A percentile compares a stretch with the other conserved stretches of the same genome.
These are phyloP conservation scores for Carex littledalei DNA, from an alignment of 176 grass and related monocot species.

Conservation along the genomic window DNA sequence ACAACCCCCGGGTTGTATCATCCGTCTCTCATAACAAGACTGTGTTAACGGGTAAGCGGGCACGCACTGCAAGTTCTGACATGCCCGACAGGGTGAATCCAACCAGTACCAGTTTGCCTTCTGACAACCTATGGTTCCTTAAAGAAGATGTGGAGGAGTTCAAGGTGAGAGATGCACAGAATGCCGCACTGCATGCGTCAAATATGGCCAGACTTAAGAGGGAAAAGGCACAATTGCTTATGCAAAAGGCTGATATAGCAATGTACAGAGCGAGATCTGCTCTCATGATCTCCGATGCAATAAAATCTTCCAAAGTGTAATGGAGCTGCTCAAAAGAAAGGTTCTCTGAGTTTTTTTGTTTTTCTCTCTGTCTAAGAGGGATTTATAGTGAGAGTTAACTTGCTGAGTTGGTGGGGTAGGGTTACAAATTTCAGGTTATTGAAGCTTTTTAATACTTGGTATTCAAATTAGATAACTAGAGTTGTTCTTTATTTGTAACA, in stretches of 20 bases:
- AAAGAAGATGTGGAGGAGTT: conserved; percentile 55
- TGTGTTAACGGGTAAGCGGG: conserved; percentile 25
- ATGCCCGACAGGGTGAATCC: conserved; percentile 41
- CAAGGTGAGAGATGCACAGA: conserved; percentile 56
- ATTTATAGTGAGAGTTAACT: conserved; percentile 9
- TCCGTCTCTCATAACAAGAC: conserved; percentile 51
- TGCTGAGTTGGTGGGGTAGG: too few relatives aligned
- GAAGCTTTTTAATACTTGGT: too few relatives aligned
- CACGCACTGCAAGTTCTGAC: conserved; percentile 29
- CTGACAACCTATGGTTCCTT: conserved; percentile 26
- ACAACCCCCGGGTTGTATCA: conserved; percentile 37
- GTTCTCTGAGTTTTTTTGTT: neutral
- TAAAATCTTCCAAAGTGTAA: conserved; percentile 49
- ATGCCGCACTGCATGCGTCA: conserved; percentile 45
- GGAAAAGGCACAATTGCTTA: conserved; percentile 68
- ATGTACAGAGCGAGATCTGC: conserved; percentile 64
- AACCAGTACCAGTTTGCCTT: conserved; percentile 27
- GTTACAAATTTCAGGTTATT: too few relatives aligned
- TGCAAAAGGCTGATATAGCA: conserved; percentile 78
- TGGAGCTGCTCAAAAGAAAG: conserved; percentile 37
- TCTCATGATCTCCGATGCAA: conserved; percentile 64
- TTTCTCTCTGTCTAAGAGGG: conserved; percentile 9
- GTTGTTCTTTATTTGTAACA: too few relatives aligned
- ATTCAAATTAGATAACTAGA: too few relatives aligned
- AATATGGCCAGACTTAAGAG: conserved; percentile 85